Evolutionary conservation across 1,139 yeast genomes (phyloP), one percentile per base, ranked within the genome.

Genomic region (Taphrina wiesneri): DNA sequence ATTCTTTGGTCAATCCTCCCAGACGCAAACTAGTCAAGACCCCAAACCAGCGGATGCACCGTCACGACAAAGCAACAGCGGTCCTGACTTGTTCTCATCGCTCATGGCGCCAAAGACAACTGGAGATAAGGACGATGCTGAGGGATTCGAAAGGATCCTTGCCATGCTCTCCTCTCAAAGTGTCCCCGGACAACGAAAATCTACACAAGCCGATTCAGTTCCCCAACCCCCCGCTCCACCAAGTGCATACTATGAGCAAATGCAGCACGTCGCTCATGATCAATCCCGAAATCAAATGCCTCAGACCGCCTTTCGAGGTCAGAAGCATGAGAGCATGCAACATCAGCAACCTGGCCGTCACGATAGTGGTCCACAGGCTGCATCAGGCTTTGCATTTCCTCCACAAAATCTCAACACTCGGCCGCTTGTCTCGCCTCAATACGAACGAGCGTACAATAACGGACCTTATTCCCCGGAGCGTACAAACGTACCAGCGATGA

Each of bases 91-190:
- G 23, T 32, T 34, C 15, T 28, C 49, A 5, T 21, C 36, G 11
- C 41, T 52, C 13, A 34, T 17, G 26, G 45, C 28, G 11, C 36
- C 56, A 2, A 52, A 52, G 45, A n/a, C 56, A 13, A 19, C 39
- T 21, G 32, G 36, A 23, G 51, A 51, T 41, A 60, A 60, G 28
- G 64, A 60, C 26, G 64, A 60, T 51, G 64, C 51, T 19, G 64
- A 60, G 21, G 64, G 64, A 6, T 41, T 60, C 21, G 64, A 60
- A 21, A 52, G 64, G n/a, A 60, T 60, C 41, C 51, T 60, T n/a
- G 64, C 64, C 7, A 60, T 60, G 64, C 51, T 60, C 21, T 60
- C 64, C 4, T 51, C 64, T 3, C 59, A 54, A 41, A 39, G 34
- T 32, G 56, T n/a, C 13, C 56, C 43, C 21, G 17, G 28, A 30